Conservation (phyloP, 768 basidiomycete genomes). For the Pleurotus tuoliensis region DNA sequence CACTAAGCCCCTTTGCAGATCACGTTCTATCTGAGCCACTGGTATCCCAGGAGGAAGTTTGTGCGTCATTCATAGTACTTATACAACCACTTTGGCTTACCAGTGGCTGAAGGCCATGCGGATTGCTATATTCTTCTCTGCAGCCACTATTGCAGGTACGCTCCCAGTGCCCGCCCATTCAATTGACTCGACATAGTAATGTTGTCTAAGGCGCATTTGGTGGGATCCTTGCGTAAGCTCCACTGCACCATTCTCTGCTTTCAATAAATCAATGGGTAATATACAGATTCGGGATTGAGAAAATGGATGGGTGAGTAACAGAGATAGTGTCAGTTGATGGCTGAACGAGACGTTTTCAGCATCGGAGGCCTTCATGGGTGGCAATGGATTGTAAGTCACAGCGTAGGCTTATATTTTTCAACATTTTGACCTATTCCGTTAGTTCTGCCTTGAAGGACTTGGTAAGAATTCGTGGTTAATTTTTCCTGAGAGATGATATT, state of each 20-base stretch:
- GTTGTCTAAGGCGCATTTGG: conserved; percentile 32
- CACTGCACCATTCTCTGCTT: neutral
- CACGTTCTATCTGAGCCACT: conserved; percentile 47
- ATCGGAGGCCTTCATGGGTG: conserved; percentile 35
- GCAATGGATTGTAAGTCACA: conserved; percentile 43
- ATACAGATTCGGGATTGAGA: conserved; percentile 40
- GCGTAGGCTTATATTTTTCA: neutral
- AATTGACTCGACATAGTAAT: neutral
- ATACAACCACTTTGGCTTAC: neutral
- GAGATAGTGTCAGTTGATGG: neutral
- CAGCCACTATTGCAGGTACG: conserved; percentile 51
- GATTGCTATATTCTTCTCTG: conserved; percentile 61
- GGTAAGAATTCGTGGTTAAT: conserved; percentile 9
- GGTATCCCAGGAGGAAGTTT: conserved; percentile 59
- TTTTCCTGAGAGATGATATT: neutral
- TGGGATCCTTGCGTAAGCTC: conserved; percentile 44
- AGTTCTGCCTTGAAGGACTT: conserved; percentile 47
- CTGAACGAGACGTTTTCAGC: conserved; percentile 1
- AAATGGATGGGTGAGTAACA: conserved; percentile 34
- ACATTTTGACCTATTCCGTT: neutral
- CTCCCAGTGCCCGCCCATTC: too few species aligned
- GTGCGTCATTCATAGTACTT: neutral
- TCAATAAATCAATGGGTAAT: conserved; percentile 16
- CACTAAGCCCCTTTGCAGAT: conserved; percentile 18
- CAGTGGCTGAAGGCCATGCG: conserved; percentile 34